A percentile compares a stretch with the other conserved stretches of the same genome.
These are phyloP conservation scores for Nitzschia sp. DNA, from an alignment of 108 stramenopile genomes.

Conservation along the genomic window DNA sequence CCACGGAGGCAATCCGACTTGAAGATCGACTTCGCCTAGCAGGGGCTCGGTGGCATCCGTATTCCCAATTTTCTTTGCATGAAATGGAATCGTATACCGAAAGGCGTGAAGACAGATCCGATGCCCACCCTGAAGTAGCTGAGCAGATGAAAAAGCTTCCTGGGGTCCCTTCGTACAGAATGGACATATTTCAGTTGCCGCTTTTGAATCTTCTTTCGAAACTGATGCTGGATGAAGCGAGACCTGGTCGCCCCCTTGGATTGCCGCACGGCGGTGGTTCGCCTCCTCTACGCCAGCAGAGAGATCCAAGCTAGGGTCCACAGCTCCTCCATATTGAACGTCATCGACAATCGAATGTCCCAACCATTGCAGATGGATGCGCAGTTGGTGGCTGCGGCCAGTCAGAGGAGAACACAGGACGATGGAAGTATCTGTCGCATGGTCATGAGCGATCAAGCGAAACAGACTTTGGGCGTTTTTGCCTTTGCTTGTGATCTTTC, in stretches of 20 bases:
- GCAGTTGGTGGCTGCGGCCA: slow-evolving; percentile 91
- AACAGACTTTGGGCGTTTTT: slow-evolving; percentile 75
- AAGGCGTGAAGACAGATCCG: slow-evolving; percentile 72
- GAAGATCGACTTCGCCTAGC: slow-evolving; percentile 3
- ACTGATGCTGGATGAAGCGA: slow-evolving; percentile 24
- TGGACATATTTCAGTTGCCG: slow-evolving; percentile 41
- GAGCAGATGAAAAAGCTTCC: slow-evolving; percentile 59
- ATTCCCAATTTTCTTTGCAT: not conserved
- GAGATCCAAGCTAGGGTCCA: not conserved
- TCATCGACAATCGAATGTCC: slow-evolving; percentile 86
- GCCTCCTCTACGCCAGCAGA: not conserved
- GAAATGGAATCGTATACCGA: slow-evolving; percentile 41
- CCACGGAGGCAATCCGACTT: slow-evolving; percentile 33
- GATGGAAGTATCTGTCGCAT: slow-evolving; percentile 49
- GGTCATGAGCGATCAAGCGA: slow-evolving; percentile 53
- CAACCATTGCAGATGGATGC: slow-evolving; percentile 80
- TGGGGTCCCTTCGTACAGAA: slow-evolving; percentile 45
- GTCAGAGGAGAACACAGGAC: slow-evolving; percentile 77
- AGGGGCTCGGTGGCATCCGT: not conserved
- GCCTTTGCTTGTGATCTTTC: slow-evolving; percentile 50
- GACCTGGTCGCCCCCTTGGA: not conserved
- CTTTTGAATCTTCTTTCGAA: slow-evolving; percentile 29
- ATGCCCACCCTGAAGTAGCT: slow-evolving; percentile 69
- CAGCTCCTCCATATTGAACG: slow-evolving; percentile 70
- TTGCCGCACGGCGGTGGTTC: not conserved